A percentile compares a stretch with the other conserved stretches of the same genome.
phyloP scores from a whole-genome alignment of 257 asterid genomes.

The Solanum arcanum region DNA sequence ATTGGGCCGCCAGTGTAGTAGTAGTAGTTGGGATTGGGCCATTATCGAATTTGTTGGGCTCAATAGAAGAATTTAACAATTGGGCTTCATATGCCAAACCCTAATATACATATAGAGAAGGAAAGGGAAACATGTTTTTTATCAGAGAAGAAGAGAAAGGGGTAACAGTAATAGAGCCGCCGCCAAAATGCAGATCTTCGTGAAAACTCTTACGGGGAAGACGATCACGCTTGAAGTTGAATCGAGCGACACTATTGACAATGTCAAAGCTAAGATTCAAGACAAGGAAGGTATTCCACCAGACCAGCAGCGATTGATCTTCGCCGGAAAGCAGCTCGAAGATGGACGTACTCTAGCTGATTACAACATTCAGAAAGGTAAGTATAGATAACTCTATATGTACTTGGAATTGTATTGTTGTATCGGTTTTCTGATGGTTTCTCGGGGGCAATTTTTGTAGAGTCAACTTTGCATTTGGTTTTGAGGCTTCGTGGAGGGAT shows the following conservation, averaged over 20 bases:
- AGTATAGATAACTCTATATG: not conserved
- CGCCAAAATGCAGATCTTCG: constrained; percentile 20
- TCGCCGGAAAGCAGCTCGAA: constrained; percentile 30
- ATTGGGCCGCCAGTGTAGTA: not conserved
- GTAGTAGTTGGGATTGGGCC: not conserved
- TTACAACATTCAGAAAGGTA: constrained; percentile 34
- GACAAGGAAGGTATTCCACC: constrained; percentile 48
- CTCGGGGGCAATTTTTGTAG: not conserved
- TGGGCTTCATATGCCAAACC: not conserved
- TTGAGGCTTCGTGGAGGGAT: constrained; percentile 70
- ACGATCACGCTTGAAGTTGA: constrained; percentile 16
- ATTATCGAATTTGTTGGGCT: not conserved
- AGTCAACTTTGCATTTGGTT: constrained; percentile 61
- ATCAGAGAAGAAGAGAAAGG: not conserved
- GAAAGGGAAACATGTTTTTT: not conserved
- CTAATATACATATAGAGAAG: not conserved
- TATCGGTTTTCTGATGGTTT: not conserved
- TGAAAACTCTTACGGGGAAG: constrained; percentile 13
- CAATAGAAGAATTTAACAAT: not conserved
- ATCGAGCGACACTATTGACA: constrained; percentile 18
- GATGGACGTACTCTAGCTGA: constrained; percentile 33
- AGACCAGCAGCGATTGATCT: constrained; percentile 67
- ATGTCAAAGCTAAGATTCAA: constrained; percentile 22
- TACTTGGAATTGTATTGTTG: not conserved
- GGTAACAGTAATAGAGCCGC: not conserved